Conservation (phyloP, 768 basidiomycete genomes). For the Rhodotorula sphaerocarpa region DNA sequence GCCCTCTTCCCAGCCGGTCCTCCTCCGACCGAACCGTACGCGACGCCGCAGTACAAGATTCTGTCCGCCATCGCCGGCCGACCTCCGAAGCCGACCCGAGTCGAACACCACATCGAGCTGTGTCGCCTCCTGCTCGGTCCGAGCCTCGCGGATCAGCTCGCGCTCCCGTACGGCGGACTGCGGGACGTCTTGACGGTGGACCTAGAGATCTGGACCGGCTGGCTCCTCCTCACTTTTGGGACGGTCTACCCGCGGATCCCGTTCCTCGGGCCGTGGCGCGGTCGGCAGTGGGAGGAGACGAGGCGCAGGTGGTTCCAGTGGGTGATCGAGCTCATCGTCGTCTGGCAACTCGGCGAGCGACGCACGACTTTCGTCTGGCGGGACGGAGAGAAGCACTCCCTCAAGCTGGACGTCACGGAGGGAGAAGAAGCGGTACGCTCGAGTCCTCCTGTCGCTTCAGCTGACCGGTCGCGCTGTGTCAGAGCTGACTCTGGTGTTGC, state of each 20-base stretch:
- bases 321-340: constrained; percentile 39
- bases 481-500: too few relatives aligned
- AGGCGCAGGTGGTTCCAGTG: constrained; percentile 33
- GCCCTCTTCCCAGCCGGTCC: constrained; percentile 37
- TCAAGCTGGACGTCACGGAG: constrained; percentile 30
- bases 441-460: neutral
- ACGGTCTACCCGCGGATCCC: constrained; percentile 14
- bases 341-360: constrained; percentile 40
- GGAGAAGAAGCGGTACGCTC: constrained; percentile 25
- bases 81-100: constrained; percentile 32
- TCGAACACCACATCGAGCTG: constrained; percentile 37
- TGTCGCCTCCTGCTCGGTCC: constrained; percentile 39
- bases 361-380: constrained; percentile 39
- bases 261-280: neutral
- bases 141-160: constrained; percentile 39
- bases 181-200: constrained; percentile 8
- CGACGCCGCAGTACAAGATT: constrained; percentile 40
- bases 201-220: constrained; percentile 7
- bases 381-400: constrained; percentile 24
- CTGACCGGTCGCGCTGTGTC: too few relatives aligned
- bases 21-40: constrained; percentile 22
- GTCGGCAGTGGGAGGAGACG: constrained; percentile 38
- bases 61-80: constrained; percentile 38
- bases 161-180: constrained; percentile 31
- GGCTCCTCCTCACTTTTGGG: constrained; percentile 37